Percentiles rank a stretch among this genome's conserved stretches.
Evolutionary conservation across 1,284 basidiomycete genomes (phyloP).

Genomic region (Ganoderma multipileum): DNA sequence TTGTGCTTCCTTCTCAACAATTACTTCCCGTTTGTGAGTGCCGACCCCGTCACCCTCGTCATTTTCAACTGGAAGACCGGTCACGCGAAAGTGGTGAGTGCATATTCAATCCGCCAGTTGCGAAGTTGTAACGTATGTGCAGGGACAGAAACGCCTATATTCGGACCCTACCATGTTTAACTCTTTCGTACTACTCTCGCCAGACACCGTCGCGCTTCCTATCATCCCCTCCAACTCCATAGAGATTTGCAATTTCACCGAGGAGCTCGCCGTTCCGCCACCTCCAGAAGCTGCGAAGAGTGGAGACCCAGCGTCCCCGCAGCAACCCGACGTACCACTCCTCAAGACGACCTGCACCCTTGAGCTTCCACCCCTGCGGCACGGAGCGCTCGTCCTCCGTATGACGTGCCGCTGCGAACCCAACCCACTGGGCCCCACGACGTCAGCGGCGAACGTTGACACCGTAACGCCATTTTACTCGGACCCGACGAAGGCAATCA

Average conservation of each 20-base stretch:
- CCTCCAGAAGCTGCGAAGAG: not conserved
- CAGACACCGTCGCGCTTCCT: constrained; percentile 49
- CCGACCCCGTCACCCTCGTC: constrained; percentile 44
- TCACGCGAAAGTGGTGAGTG: constrained; percentile 42
- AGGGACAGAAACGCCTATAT: constrained; percentile 26
- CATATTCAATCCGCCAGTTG: too few species aligned
- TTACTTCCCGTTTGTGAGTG: constrained; percentile 43
- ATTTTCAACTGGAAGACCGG: constrained; percentile 53
- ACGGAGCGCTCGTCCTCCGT: constrained; percentile 35
- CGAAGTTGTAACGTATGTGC: not conserved
- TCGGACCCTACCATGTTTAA: constrained; percentile 20
- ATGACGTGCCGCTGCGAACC: constrained; percentile 54
- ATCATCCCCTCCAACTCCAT: constrained; percentile 44
- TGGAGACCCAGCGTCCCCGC: not conserved
- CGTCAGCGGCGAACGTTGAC: constrained; percentile 14
- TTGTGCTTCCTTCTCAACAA: constrained; percentile 49
- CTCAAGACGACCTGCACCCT: constrained; percentile 33
- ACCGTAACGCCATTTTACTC: constrained; percentile 39
- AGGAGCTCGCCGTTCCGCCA: constrained; percentile 20
- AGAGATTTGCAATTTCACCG: constrained; percentile 48
- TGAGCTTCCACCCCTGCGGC: constrained; percentile 44
- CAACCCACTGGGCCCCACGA: constrained; percentile 43
- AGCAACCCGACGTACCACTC: constrained; percentile 8
- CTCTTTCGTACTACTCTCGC: constrained; percentile 47
- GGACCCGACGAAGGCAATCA: constrained; percentile 44